Conservation (phyloP, 1,284 basidiomycete genomes). For the Ustilago xerochloae region DNA sequence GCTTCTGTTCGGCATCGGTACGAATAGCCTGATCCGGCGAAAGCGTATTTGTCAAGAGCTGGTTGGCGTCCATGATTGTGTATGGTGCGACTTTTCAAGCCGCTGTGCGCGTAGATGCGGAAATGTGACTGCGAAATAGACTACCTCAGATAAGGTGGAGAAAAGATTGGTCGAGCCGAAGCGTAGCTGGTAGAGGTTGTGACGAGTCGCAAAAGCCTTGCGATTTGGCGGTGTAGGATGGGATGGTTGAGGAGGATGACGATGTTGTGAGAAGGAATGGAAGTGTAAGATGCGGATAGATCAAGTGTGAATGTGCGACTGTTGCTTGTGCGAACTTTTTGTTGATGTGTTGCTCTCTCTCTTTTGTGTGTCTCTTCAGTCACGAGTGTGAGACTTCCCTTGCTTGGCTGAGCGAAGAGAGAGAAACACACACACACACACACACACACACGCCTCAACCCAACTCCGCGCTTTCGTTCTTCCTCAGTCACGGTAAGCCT, state of each 20-base stretch:
- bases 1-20: slow-evolving; percentile 64
- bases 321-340: neutral
- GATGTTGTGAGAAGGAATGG: neutral
- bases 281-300: slow-evolving; percentile 8
- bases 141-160: neutral
- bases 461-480: neutral
- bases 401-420: neutral
- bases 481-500: neutral
- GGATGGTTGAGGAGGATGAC: neutral
- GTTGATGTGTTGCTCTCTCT: slow-evolving; percentile 5
- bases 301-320: slow-evolving; percentile 6
- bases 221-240: neutral
- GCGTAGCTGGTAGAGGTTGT: neutral
- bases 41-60: slow-evolving; percentile 66
- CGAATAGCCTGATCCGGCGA: slow-evolving; percentile 63
- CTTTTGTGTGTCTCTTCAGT: neutral
- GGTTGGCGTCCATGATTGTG: slow-evolving; percentile 64
- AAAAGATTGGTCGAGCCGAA: neutral
- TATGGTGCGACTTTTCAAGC: slow-evolving; percentile 8
- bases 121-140: neutral
- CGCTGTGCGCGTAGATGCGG: slow-evolving; percentile 4
- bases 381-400: neutral
- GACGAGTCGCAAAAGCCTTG: neutral
- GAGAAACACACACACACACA: neutral
- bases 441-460: neutral